Evolutionary conservation across 495 filamentous ascomycete genomes (phyloP).

Genomic region (Tuber microsphaerosporum): DNA sequence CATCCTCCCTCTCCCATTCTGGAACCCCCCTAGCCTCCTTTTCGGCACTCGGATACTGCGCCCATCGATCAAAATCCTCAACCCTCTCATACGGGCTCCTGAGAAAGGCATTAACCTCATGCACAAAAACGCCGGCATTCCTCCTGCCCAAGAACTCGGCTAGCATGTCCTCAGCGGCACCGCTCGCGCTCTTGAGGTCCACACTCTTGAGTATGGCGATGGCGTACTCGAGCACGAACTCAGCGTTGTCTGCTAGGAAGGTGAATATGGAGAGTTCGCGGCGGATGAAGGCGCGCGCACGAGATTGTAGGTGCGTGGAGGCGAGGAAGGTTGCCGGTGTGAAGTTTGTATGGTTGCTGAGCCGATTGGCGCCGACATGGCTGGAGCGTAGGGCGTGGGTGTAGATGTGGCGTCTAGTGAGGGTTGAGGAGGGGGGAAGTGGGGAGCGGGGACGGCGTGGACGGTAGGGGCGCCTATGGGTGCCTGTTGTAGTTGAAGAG

Average conservation of each 20-base stretch:
- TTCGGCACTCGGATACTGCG: slow-evolving; percentile 31
- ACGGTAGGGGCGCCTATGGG: slow-evolving; percentile 9
- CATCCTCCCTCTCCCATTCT: background rate
- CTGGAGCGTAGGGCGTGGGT: slow-evolving; percentile 67
- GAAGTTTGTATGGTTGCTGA: slow-evolving; percentile 70
- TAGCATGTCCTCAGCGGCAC: slow-evolving; percentile 83
- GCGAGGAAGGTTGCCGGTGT: slow-evolving; percentile 59
- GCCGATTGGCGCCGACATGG: slow-evolving; percentile 75
- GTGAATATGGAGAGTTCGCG: slow-evolving; percentile 82
- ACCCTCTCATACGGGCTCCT: slow-evolving; percentile 33
- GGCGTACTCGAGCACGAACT: slow-evolving; percentile 85
- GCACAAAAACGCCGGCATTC: slow-evolving; percentile 63
- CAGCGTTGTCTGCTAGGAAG: slow-evolving; percentile 70
- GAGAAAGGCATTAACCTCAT: slow-evolving; percentile 40
- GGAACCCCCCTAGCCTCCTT: slow-evolving; percentile 20
- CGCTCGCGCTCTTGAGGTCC: slow-evolving; percentile 76
- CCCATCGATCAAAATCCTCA: slow-evolving; percentile 33
- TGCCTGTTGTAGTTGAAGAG: background rate
- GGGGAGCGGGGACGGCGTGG: slow-evolving; percentile 19
- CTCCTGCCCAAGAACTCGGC: slow-evolving; percentile 74
- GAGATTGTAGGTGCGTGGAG: slow-evolving; percentile 63
- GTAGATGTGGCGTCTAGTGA: slow-evolving; percentile 68
- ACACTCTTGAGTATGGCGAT: slow-evolving; percentile 82
- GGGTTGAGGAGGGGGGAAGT: slow-evolving; percentile 32
- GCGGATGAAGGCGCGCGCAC: slow-evolving; percentile 80